Evolutionary conservation across 768 basidiomycete species (phyloP), one percentile per base, ranked within the genome.

Genomic region (Roridomyces roridus): DNA sequence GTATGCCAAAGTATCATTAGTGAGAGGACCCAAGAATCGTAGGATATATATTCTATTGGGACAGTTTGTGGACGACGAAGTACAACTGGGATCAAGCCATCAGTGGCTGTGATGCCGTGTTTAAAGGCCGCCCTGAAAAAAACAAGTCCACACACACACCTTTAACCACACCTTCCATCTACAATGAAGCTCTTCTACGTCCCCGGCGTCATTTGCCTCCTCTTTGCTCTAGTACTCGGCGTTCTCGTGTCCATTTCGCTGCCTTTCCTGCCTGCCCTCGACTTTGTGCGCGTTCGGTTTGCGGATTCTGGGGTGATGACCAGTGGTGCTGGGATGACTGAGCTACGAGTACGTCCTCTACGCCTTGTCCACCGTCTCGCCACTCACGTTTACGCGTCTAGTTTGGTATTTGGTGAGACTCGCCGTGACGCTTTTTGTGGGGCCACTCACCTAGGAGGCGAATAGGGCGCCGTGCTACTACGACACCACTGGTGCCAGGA

Each of bases 201-300:
- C 57, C 85, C 86, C 4, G 87, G 84, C 28, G 63, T 83, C 34
- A 69, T 85, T 61, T 78, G 84, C 62, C 72, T 91, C 49, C 74
- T 83, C 64, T 72, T 70, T 40, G 89, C 91, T 24, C 81, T 91
- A 55, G 79, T 87, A 2, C 80, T 92, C 59, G 82, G 81, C 62
- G 75, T 91, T 67, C 73, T 92, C 59, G 82, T 85, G 28, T 85
- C 89, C 12, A 78, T 92, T 45, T 92, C 90, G 15, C 74, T 91
- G 4, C 91, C 91, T 1, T 85, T 74, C 72, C 76, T 92, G 20
- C 77, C 85, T 18, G 83, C 80, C 0, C 74, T 91, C 62, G 90
- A 91, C 70, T 77, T 92, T 65, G 78, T 80, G 14, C 85, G 89
- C 25, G 77, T 82, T 11, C 79, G 82, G 49, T 84, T 86, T 51